phyloP scores from a whole-genome alignment of 2,329 filamentous ascomycete genomes.

The Trichocomaceae sp. region DNA sequence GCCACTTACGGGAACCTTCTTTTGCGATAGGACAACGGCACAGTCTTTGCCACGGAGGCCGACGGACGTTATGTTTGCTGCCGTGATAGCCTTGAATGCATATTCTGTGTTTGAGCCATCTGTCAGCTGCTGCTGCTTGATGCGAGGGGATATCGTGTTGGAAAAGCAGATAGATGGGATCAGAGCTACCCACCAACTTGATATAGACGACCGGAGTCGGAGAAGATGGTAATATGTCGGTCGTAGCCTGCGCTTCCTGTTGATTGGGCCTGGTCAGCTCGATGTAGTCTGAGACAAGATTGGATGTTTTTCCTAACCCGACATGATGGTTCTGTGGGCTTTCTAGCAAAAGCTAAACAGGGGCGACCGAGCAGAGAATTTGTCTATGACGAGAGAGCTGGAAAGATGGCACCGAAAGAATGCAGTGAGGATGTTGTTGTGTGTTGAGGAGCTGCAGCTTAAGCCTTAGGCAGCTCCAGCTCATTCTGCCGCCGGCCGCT shows the following conservation, averaged over 20 bases:
- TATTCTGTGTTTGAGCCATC: slow-evolving; percentile 62
- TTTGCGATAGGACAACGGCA: slow-evolving; percentile 94
- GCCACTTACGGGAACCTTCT: slow-evolving; percentile 89
- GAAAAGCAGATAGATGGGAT: neutral
- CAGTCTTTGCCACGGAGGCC: slow-evolving; percentile 95
- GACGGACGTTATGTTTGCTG: slow-evolving; percentile 97
- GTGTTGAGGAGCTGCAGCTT: slow-evolving; percentile 13
- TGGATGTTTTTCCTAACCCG: slow-evolving; percentile 29
- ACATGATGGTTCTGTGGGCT: slow-evolving; percentile 30
- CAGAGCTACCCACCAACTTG: slow-evolving; percentile 81
- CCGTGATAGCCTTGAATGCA: slow-evolving; percentile 99
- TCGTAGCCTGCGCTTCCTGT: slow-evolving; percentile 84
- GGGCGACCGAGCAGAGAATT: neutral
- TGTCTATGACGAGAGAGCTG: neutral
- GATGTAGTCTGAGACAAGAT: slow-evolving; percentile 19
- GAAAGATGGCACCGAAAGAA: neutral
- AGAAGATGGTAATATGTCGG: slow-evolving; percentile 99
- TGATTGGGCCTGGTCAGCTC: slow-evolving; percentile 1
- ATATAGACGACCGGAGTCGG: slow-evolving; percentile 94
- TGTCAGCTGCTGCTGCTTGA: slow-evolving; percentile 5
- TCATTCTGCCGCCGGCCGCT: slow-evolving; percentile 7
- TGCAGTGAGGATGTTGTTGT: slow-evolving; percentile 1
- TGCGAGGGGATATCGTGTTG: too few relatives aligned
- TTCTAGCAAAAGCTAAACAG: neutral
- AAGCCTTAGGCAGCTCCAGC: slow-evolving; percentile 7